Evolutionary conservation across 192 early-diverging fungal genomes (phyloP).

Genomic region (Podila epicladia): DNA sequence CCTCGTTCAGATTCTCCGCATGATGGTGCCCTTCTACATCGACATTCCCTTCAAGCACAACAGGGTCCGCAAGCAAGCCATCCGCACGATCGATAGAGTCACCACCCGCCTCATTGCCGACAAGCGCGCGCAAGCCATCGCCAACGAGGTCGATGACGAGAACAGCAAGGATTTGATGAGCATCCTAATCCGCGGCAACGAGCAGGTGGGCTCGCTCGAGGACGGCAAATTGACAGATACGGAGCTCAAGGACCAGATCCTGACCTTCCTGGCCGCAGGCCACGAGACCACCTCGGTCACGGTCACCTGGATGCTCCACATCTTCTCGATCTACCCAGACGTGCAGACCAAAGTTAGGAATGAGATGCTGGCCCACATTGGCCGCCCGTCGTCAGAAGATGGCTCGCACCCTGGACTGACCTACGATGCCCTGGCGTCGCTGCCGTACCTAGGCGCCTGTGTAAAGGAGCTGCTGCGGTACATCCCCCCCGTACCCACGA

Average conservation of each 20-base stretch:
- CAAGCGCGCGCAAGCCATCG: conserved; percentile 28
- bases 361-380: conserved; percentile 53
- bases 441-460: conserved; percentile 61
- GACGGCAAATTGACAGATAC: conserved; percentile 49
- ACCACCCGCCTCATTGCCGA: conserved; percentile 49
- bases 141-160: conserved; percentile 8
- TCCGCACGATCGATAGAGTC: conserved; percentile 40
- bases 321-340: conserved; percentile 56
- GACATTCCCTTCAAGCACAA: conserved; percentile 37
- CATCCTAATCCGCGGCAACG: conserved; percentile 53
- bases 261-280: conserved; percentile 68
- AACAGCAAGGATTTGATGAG: conserved; percentile 55
- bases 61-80: conserved; percentile 9
- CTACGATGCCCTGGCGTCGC: conserved; percentile 58
- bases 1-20: conserved; percentile 20
- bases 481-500: conserved; percentile 63
- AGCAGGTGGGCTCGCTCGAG: conserved; percentile 48
- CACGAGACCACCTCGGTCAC: conserved; percentile 66
- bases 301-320: conserved; percentile 59
- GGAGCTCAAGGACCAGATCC: conserved; percentile 63
- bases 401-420: conserved; percentile 26
- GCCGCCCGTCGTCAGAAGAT: conserved; percentile 33
- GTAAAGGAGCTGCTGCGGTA: conserved; percentile 62
- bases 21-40: conserved; percentile 35
- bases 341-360: conserved; percentile 55